These are phyloP conservation scores for Botrytis byssoidea DNA, from an alignment of 2,329 filamentous ascomycete species.

Conservation along the genomic window DNA sequence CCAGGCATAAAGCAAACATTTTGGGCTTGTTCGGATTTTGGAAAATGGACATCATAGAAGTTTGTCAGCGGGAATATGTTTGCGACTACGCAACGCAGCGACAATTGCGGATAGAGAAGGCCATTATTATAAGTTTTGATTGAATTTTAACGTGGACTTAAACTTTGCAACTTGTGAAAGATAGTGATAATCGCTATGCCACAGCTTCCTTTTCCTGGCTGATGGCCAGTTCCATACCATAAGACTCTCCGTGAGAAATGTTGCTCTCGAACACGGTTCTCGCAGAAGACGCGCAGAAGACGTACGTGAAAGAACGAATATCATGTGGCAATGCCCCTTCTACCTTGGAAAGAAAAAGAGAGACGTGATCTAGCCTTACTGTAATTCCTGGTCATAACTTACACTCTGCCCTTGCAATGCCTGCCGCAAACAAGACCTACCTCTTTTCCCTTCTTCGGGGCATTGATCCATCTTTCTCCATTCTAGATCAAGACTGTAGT, in stretches of 20 bases:
- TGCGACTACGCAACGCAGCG: constrained; percentile 5
- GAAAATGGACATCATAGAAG: neutral
- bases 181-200: neutral
- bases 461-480: neutral
- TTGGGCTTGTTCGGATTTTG: neutral
- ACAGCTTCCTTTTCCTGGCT: neutral
- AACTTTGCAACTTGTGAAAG: neutral
- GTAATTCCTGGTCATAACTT: neutral
- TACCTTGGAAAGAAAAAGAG: neutral
- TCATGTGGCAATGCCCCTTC: neutral
- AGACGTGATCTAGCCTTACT: neutral
- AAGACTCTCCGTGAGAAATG: neutral
- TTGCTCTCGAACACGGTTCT: neutral
- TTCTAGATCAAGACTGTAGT: neutral
- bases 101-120: neutral
- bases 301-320: neutral
- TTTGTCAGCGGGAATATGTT: neutral
- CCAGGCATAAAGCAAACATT: neutral
- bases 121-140: neutral
- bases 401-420: neutral
- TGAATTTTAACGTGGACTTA: neutral
- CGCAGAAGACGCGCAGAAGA: neutral
- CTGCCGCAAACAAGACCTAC: neutral
- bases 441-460: neutral
- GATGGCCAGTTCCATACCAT: neutral